A percentile compares a stretch with the other conserved stretches of the same genome.
Conservation (phyloP, 169 alveolate species). For the Plasmodium relictum region DNA sequence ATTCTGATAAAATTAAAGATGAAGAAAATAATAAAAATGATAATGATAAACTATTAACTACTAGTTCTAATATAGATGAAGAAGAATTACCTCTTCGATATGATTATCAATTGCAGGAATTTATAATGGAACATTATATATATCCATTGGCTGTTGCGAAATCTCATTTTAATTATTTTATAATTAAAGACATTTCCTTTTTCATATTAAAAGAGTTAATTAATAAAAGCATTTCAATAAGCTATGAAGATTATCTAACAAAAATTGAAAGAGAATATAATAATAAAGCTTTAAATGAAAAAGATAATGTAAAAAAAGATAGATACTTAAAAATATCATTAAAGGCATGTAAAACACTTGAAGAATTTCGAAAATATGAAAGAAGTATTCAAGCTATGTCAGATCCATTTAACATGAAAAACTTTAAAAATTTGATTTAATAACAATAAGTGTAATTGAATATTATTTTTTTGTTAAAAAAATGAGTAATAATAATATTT, state of each 20-base stretch:
- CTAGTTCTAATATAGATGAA: background rate
- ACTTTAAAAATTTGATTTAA: constrained; percentile 66
- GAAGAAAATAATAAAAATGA: background rate
- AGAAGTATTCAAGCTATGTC: constrained; percentile 61
- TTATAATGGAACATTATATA: constrained; percentile 89
- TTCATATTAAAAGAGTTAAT: constrained; percentile 80
- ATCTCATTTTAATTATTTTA: constrained; percentile 89
- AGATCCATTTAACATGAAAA: constrained; percentile 69
- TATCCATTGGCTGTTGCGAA: constrained; percentile 89
- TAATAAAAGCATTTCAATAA: constrained; percentile 35
- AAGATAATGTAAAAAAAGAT: constrained; percentile 55
- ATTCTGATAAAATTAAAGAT: constrained; percentile 9
- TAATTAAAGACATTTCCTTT: constrained; percentile 87
- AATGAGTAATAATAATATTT: too few relatives aligned
- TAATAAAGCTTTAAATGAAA: constrained; percentile 26
- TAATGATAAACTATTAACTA: background rate
- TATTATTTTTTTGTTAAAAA: too few relatives aligned
- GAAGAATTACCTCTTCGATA: constrained; percentile 63
- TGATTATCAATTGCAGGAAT: constrained; percentile 89
- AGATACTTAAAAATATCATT: constrained; percentile 20
- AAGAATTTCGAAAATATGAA: constrained; percentile 50
- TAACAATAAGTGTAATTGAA: too few relatives aligned
- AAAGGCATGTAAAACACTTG: constrained; percentile 50
- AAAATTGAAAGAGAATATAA: constrained; percentile 52
- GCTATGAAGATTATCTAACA: constrained; percentile 70